Percentiles rank a stretch among this genome's conserved stretches.
These are phyloP conservation scores for Leccinellum rugosiceps DNA, from an alignment of 768 basidiomycete genomes.

Conservation along the genomic window DNA sequence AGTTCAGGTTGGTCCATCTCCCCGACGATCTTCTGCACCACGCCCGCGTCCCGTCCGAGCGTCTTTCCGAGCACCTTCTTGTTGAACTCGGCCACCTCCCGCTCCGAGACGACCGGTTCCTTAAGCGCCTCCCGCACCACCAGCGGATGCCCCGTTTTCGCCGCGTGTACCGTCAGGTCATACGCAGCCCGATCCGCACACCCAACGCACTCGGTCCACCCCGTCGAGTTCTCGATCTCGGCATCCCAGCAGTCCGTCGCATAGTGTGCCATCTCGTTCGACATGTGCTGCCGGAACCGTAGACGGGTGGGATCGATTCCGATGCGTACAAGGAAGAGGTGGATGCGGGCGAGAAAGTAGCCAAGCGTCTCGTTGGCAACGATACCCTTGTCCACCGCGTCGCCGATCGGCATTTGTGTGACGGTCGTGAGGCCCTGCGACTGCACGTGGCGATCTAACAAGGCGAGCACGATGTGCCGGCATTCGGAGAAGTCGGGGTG, in stretches of 20 bases:
- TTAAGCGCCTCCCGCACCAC: slow-evolving; percentile 84
- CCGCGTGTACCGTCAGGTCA: slow-evolving; percentile 87
- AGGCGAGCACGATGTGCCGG: slow-evolving; percentile 65
- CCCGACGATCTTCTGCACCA: slow-evolving; percentile 60
- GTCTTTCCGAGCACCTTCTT: slow-evolving; percentile 88
- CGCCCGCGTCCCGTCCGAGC: slow-evolving; percentile 78
- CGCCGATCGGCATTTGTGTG: slow-evolving; percentile 72
- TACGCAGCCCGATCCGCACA: slow-evolving; percentile 98
- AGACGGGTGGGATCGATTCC: slow-evolving; percentile 82
- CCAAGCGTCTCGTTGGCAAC: slow-evolving; percentile 97
- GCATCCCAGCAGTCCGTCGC: slow-evolving; percentile 99
- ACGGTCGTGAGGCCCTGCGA: slow-evolving; percentile 64
- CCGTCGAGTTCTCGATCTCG: slow-evolving; percentile 81
- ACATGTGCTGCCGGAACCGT: slow-evolving; percentile 98
- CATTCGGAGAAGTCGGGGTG: slow-evolving; percentile 85
- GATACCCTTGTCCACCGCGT: slow-evolving; percentile 80
- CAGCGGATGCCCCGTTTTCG: slow-evolving; percentile 78
- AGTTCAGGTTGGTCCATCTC: slow-evolving; percentile 67
- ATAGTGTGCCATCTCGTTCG: slow-evolving; percentile 99
- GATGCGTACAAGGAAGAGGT: slow-evolving; percentile 85
- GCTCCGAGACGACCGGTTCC: slow-evolving; percentile 81
- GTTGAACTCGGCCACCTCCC: slow-evolving; percentile 75
- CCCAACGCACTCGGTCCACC: slow-evolving; percentile 99
- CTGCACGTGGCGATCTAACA: slow-evolving; percentile 87
- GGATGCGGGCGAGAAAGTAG: slow-evolving; percentile 93